A percentile compares a stretch with the other conserved stretches of the same genome.
Conservation (phyloP, 345 rosid genomes). For the Laguncularia racemosa region DNA sequence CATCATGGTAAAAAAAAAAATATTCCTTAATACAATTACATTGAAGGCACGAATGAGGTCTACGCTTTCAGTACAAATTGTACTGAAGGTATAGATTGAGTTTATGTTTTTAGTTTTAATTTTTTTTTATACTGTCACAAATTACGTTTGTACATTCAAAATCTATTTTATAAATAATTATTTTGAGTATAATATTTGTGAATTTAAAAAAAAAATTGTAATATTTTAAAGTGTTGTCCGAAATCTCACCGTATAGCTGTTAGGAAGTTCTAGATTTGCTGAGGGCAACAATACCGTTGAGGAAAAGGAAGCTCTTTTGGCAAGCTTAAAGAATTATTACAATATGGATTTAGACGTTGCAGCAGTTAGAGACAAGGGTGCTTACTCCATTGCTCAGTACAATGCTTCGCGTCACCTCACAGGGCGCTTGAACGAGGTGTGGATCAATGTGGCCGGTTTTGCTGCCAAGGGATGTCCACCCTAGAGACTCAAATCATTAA, state of each 20-base stretch:
- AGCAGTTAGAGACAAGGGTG: background rate
- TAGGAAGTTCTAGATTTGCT: slow-evolving; percentile 38
- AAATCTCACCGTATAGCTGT: slow-evolving; percentile 25
- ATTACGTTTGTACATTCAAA: too few relatives aligned
- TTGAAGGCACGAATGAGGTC: too few relatives aligned
- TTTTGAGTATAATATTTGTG: too few relatives aligned
- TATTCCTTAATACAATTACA: too few relatives aligned
- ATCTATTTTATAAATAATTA: too few relatives aligned
- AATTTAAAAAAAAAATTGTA: too few relatives aligned
- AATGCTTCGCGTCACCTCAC: slow-evolving; percentile 25
- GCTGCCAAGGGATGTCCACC: slow-evolving; percentile 15
- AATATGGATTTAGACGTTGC: background rate
- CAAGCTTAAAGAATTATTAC: slow-evolving; percentile 15
- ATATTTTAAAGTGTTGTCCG: too few relatives aligned
- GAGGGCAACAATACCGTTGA: slow-evolving; percentile 21
- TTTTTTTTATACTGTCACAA: too few relatives aligned
- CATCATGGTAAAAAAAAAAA: too few relatives aligned
- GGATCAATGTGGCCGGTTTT: slow-evolving; percentile 31
- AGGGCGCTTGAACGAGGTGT: slow-evolving; percentile 33
- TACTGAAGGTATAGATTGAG: too few relatives aligned
- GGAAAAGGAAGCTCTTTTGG: slow-evolving; percentile 23
- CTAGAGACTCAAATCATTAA: background rate
- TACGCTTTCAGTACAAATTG: too few relatives aligned
- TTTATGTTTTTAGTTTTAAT: too few relatives aligned
- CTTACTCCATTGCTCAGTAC: slow-evolving; percentile 35